Conservation (phyloP, 176 grass and related monocot species). For the Oryza rufipogon region DNA sequence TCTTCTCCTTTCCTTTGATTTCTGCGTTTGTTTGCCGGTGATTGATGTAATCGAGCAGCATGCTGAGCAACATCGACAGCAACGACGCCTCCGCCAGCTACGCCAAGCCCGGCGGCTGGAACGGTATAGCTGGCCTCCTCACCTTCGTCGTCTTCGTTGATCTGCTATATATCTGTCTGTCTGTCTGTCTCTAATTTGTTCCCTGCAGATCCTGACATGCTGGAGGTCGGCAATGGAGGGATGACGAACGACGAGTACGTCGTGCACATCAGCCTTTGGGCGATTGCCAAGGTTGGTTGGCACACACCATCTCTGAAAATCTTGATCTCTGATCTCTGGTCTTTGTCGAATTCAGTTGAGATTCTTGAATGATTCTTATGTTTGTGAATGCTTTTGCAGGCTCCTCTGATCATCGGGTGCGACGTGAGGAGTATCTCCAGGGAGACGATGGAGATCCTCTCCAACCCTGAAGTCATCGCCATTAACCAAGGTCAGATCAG, state of each 20-base stretch:
- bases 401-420: slow-evolving; percentile 80
- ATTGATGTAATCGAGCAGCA: slow-evolving; percentile 35
- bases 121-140: slow-evolving; percentile 37
- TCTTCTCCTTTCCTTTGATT: too few species aligned
- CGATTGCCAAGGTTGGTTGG: slow-evolving; percentile 62
- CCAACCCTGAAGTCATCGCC: slow-evolving; percentile 77
- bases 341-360: background rate
- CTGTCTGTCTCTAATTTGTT: background rate
- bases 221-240: slow-evolving; percentile 85
- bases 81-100: slow-evolving; percentile 63
- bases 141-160: too few species aligned
- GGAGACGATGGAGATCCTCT: slow-evolving; percentile 53
- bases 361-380: background rate
- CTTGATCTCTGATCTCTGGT: background rate
- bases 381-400: slow-evolving; percentile 39
- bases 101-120: slow-evolving; percentile 71
- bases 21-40: background rate
- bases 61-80: slow-evolving; percentile 55
- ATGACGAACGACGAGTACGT: slow-evolving; percentile 72
- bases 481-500: slow-evolving; percentile 68
- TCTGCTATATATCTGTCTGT: background rate
- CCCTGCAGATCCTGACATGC: slow-evolving; percentile 69
- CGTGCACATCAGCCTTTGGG: slow-evolving; percentile 85
- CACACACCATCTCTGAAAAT: background rate
- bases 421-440: slow-evolving; percentile 59